phyloP scores from a whole-genome alignment of 805 yeast genomes.

The Metschnikowia sp. region DNA sequence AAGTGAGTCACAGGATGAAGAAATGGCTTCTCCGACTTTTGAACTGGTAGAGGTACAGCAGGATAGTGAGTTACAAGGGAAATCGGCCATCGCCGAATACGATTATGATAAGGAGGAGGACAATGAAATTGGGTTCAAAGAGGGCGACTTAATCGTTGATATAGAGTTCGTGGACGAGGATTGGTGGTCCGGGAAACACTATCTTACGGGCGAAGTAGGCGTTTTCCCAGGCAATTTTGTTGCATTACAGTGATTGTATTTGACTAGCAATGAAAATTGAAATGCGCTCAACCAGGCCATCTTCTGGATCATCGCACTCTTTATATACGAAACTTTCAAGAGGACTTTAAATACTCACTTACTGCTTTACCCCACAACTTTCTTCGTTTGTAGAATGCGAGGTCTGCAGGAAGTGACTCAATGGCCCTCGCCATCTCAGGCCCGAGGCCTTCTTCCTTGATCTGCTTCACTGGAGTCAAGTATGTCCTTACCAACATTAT shows the following conservation, averaged over 20 bases:
- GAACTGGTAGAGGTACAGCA: slow-evolving; percentile 14
- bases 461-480: slow-evolving; percentile 26
- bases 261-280: too few species aligned
- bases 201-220: slow-evolving; percentile 66
- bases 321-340: too few species aligned
- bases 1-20: not conserved
- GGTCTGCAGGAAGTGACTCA: slow-evolving; percentile 36
- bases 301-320: too few species aligned
- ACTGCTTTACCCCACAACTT: slow-evolving; percentile 40
- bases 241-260: slow-evolving; percentile 16
- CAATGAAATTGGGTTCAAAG: slow-evolving; percentile 81
- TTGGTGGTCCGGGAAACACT: slow-evolving; percentile 91
- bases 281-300: not conserved
- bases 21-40: slow-evolving; percentile 10
- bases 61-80: slow-evolving; percentile 9
- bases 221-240: slow-evolving; percentile 90
- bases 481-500: slow-evolving; percentile 39
- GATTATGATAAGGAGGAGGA: slow-evolving; percentile 91
- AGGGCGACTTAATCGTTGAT: slow-evolving; percentile 76
- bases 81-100: slow-evolving; percentile 62
- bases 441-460: slow-evolving; percentile 33
- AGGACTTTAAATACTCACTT: slow-evolving; percentile 22
- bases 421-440: slow-evolving; percentile 31
- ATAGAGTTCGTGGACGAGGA: slow-evolving; percentile 90
- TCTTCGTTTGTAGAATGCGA: slow-evolving; percentile 36